phyloP scores from a whole-genome alignment of 2,329 filamentous ascomycete species.

The Plenodomus lindquistii region DNA sequence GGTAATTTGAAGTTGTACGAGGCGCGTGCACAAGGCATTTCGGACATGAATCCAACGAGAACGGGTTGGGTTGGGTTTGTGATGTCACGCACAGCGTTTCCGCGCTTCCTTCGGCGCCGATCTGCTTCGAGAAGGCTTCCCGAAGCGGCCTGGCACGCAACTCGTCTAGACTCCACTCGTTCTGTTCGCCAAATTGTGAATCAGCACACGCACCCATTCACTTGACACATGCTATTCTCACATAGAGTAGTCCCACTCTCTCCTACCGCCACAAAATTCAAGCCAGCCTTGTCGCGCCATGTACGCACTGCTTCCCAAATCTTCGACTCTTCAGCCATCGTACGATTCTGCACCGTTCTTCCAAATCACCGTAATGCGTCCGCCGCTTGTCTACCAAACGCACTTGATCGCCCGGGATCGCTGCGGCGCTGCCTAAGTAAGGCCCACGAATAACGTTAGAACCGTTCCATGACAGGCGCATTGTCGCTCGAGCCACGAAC shows the following conservation, averaged over 20 bases:
- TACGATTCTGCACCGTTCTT: not conserved
- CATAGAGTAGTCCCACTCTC: not conserved
- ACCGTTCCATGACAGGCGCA: not conserved
- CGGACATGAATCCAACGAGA: not conserved
- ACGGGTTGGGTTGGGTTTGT: too few species aligned
- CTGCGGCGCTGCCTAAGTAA: not conserved
- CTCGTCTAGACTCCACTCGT: conserved; percentile 11
- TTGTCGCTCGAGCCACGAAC: not conserved
- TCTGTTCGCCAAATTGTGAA: conserved; percentile 26
- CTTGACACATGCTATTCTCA: conserved; percentile 9
- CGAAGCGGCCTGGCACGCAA: conserved; percentile 8
- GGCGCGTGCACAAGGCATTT: not conserved
- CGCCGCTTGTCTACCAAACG: too few species aligned
- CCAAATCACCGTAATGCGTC: not conserved
- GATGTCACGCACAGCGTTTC: conserved; percentile 13
- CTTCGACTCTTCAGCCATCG: not conserved
- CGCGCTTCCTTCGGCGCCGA: conserved; percentile 12
- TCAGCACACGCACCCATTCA: conserved; percentile 14
- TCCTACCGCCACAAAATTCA: not conserved
- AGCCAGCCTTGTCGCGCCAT: not conserved
- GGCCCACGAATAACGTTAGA: not conserved
- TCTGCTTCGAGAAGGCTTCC: conserved; percentile 30
- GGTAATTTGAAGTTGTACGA: not conserved
- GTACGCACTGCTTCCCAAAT: too few species aligned
- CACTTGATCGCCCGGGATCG: not conserved